Percentiles rank a stretch among this genome's conserved stretches.
Evolutionary conservation across 31 red algal genomes (phyloP).

Genomic region (Odonthalia washingtoniensis): DNA sequence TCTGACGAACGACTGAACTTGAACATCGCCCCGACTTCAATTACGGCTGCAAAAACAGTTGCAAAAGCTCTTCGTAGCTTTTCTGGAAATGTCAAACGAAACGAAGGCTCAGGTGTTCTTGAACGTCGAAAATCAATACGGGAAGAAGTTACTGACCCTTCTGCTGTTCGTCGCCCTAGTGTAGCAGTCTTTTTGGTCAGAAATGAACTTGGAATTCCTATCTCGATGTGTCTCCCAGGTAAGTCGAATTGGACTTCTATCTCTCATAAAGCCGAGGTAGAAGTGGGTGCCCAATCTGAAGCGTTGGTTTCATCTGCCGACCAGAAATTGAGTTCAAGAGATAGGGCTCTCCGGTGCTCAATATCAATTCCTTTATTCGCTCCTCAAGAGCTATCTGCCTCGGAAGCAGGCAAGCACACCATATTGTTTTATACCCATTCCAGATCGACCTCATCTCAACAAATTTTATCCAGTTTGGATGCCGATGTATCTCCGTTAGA

Average conservation of each 20-base stretch:
- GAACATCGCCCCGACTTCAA: slow-evolving; percentile 74
- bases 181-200: slow-evolving; percentile 75
- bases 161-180: slow-evolving; percentile 42
- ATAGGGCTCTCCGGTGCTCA: slow-evolving; percentile 59
- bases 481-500: slow-evolving; percentile 6
- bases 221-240: slow-evolving; percentile 49
- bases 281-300: slow-evolving; percentile 83
- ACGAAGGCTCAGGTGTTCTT: neutral
- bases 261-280: slow-evolving; percentile 62
- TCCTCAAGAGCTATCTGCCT: slow-evolving; percentile 64
- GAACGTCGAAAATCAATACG: neutral
- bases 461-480: neutral
- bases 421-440: slow-evolving; percentile 42
- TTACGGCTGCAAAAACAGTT: slow-evolving; percentile 51
- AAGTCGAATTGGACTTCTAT: slow-evolving; percentile 53
- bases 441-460: neutral
- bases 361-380: slow-evolving; percentile 57
- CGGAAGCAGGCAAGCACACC: slow-evolving; percentile 65
- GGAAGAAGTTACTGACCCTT: neutral
- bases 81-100: neutral
- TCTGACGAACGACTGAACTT: slow-evolving; percentile 62
- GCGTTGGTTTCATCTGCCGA: slow-evolving; percentile 64
- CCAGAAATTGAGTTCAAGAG: slow-evolving; percentile 27
- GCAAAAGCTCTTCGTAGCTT: slow-evolving; percentile 42
- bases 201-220: slow-evolving; percentile 65